These are phyloP conservation scores for Flaveria brownii DNA, from an alignment of 129 eudicot species.

Conservation along the genomic window DNA sequence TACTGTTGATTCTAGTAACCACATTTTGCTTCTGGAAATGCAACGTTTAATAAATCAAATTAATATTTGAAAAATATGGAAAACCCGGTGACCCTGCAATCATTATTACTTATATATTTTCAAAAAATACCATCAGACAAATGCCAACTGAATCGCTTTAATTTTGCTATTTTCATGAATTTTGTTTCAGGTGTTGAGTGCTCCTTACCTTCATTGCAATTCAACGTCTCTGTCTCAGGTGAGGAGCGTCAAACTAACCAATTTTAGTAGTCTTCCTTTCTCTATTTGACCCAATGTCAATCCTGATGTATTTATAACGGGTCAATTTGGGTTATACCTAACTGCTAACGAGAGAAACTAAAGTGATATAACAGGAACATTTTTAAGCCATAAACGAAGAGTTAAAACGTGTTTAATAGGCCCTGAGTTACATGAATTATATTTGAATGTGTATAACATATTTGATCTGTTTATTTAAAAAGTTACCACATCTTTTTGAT, in stretches of 20 bases:
- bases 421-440: neutral
- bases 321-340: neutral
- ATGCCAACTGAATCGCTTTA: neutral
- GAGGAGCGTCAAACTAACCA: neutral
- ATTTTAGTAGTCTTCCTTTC: neutral
- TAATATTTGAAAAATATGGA: neutral
- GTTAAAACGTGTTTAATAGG: neutral
- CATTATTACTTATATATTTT: neutral
- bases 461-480: neutral
- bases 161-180: conserved; percentile 1
- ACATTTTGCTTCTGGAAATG: conserved; percentile 3
- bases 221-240: conserved; percentile 50
- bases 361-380: neutral
- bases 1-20: neutral
- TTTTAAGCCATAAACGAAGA: neutral
- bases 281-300: neutral
- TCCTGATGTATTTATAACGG: neutral
- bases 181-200: conserved; percentile 74
- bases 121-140: neutral
- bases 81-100: neutral
- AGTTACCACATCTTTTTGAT: neutral
- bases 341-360: neutral
- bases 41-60: neutral
- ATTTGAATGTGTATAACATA: neutral
- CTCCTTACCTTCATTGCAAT: conserved; percentile 70